phyloP scores from a whole-genome alignment of 495 filamentous ascomycete species.

The Glonium stellatum region DNA sequence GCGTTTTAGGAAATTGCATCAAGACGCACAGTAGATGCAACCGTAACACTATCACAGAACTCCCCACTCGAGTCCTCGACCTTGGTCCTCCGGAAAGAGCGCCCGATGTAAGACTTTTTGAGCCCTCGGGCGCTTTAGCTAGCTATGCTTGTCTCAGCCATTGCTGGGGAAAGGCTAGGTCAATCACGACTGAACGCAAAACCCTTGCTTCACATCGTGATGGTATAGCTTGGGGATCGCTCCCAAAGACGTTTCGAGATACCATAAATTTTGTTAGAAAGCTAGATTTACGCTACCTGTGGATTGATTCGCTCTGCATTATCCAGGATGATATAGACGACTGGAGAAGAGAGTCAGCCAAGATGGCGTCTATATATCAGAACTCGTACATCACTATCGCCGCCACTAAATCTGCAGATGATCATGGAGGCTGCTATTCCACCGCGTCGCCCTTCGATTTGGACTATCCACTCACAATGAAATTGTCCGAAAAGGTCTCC shows the following conservation, averaged over 20 bases:
- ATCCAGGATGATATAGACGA: constrained; percentile 6
- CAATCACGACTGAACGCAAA: not conserved
- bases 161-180: constrained; percentile 3
- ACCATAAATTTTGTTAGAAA: not conserved
- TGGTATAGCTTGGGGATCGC: not conserved
- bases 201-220: not conserved
- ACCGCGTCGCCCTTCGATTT: not conserved
- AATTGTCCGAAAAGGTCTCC: not conserved
- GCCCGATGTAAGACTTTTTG: not conserved
- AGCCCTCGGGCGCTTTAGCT: not conserved
- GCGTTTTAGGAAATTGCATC: not conserved
- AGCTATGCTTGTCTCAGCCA: constrained; percentile 1
- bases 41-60: not conserved
- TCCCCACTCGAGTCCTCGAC: not conserved
- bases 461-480: not conserved
- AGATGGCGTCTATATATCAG: constrained; percentile 8
- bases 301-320: constrained; percentile 12
- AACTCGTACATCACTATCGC: constrained; percentile 3
- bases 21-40: not conserved
- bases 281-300: constrained; percentile 2
- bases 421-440: not conserved
- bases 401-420: not conserved
- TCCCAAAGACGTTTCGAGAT: constrained; percentile 5
- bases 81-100: not conserved
- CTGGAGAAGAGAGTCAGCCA: constrained; percentile 3